Evolutionary conservation across 495 filamentous ascomycete genomes (phyloP).

Genomic region (Aspergillus leporis): DNA sequence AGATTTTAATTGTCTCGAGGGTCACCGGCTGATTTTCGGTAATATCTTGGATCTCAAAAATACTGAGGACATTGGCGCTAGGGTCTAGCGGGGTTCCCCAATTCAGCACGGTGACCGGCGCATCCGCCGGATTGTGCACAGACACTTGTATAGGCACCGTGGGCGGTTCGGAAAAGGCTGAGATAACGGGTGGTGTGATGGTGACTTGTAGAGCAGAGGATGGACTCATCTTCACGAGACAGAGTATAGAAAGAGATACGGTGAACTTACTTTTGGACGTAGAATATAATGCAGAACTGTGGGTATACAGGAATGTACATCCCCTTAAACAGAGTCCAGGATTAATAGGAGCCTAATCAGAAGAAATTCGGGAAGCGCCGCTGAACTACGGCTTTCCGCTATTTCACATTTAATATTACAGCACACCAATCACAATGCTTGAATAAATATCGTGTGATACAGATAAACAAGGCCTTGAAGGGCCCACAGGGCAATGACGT

Average conservation of each 20-base stretch:
- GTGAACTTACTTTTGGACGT: neutral
- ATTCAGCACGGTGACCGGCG: constrained; percentile 47
- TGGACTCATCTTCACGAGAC: neutral
- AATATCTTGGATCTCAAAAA: constrained; percentile 43
- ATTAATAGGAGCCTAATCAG: neutral
- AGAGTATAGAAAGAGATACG: neutral
- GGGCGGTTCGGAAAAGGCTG: constrained; percentile 12
- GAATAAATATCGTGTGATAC: neutral
- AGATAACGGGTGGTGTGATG: constrained; percentile 15
- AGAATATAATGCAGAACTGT: neutral
- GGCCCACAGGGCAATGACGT: neutral
- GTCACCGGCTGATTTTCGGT: constrained; percentile 31
- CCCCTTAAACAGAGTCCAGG: neutral
- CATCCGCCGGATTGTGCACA: constrained; percentile 41
- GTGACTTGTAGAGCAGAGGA: constrained; percentile 22
- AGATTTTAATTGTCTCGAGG: constrained; percentile 44
- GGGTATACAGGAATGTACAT: neutral
- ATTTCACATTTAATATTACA: neutral
- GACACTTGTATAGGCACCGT: constrained; percentile 30
- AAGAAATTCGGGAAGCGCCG: neutral
- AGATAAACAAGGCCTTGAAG: neutral
- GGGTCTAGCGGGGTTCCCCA: constrained; percentile 53
- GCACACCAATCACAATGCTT: neutral
- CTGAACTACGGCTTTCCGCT: neutral
- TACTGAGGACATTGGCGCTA: constrained; percentile 44